Percentiles rank a stretch among this genome's conserved stretches.
These are phyloP conservation scores for Basidiobolus meristosporus DNA, from an alignment of 371 early-diverging fungal species.

Conservation along the genomic window DNA sequence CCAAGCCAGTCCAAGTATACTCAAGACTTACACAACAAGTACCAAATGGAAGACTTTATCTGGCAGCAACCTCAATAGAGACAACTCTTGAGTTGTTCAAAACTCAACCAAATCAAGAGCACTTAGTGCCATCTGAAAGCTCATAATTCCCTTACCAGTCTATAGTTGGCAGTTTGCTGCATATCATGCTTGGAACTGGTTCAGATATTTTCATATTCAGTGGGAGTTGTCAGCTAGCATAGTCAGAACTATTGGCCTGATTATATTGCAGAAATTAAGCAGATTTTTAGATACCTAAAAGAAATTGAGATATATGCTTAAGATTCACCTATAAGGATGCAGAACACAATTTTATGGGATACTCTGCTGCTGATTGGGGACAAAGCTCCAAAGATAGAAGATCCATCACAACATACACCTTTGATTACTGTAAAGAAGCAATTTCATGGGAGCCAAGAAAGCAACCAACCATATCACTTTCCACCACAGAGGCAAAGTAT, in stretches of 20 bases:
- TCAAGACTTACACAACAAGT: not conserved
- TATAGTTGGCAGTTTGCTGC: too few species aligned
- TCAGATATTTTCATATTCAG: too few species aligned
- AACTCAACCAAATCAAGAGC: too few species aligned
- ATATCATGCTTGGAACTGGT: too few species aligned
- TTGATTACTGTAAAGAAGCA: constrained; percentile 2
- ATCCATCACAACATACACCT: constrained; percentile 6
- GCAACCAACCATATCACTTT: constrained; percentile 4
- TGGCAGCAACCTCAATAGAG: not conserved
- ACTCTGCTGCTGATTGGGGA: constrained; percentile 4
- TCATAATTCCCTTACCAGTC: too few species aligned
- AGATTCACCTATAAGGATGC: not conserved
- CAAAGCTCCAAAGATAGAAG: not conserved
- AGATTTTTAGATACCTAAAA: too few species aligned
- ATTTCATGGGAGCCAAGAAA: constrained; percentile 4
- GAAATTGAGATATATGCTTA: not conserved
- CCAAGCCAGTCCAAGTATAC: not conserved
- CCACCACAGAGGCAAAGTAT: constrained; percentile 8
- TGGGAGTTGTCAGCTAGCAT: too few species aligned
- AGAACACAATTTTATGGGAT: not conserved
- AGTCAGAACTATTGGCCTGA: too few species aligned
- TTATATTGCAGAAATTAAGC: too few species aligned
- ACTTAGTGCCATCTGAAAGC: too few species aligned
- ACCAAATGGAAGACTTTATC: not conserved
- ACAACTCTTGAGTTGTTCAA: not conserved